Conservation (phyloP, 768 basidiomycete genomes). For the Collybia nuda region DNA sequence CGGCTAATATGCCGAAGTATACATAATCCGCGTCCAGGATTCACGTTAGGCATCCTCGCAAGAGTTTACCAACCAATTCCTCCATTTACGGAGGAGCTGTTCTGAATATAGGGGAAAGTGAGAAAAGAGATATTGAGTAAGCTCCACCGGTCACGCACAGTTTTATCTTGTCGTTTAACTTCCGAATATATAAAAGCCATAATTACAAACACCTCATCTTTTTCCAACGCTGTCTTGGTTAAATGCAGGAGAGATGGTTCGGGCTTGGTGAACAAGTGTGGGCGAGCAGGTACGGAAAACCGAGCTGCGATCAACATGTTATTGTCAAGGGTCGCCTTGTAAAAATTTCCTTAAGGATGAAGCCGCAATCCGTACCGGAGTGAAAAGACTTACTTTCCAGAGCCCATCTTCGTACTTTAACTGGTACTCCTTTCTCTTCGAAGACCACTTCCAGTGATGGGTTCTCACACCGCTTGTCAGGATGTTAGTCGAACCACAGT, state of each 20-base stretch:
- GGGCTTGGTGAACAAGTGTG: constrained; percentile 45
- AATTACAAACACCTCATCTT: constrained; percentile 38
- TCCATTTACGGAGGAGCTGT: constrained; percentile 17
- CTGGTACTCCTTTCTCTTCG: constrained; percentile 43
- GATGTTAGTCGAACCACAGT: neutral
- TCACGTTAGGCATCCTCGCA: neutral
- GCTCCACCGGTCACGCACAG: constrained; percentile 17
- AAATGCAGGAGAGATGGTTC: constrained; percentile 39
- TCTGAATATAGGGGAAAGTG: neutral
- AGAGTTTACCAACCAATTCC: constrained; percentile 11
- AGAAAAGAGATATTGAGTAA: neutral
- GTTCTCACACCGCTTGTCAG: constrained; percentile 21
- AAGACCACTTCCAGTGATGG: constrained; percentile 44
- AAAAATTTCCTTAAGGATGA: constrained; percentile 4
- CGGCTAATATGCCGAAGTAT: neutral
- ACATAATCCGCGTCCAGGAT: neutral
- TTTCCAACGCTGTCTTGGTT: constrained; percentile 35
- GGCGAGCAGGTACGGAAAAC: constrained; percentile 46
- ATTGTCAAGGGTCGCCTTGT: constrained; percentile 20
- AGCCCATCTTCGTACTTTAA: constrained; percentile 41
- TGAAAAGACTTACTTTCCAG: constrained; percentile 32
- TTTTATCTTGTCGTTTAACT: constrained; percentile 32
- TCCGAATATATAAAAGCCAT: constrained; percentile 34
- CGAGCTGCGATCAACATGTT: constrained; percentile 32
- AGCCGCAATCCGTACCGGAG: neutral